A percentile compares a stretch with the other conserved stretches of the same genome.
phyloP scores from a whole-genome alignment of 179 eudicot species.

The Beta lomatogona region DNA sequence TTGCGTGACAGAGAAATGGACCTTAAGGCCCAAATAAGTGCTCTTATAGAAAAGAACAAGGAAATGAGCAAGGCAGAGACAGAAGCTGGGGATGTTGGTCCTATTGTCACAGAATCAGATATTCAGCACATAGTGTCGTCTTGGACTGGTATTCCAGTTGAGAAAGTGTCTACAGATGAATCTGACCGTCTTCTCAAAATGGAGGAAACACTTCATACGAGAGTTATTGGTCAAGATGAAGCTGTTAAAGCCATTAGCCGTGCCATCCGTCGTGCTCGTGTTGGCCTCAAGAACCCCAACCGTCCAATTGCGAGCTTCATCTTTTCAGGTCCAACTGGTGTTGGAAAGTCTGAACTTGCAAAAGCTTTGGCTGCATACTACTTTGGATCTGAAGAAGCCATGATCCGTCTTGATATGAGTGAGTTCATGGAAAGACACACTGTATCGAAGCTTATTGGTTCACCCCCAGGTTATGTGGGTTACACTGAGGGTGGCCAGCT shows the following conservation, averaged over 20 bases:
- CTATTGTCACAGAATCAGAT: conserved; percentile 72
- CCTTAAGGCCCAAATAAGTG: conserved; percentile 63
- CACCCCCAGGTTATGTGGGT: conserved; percentile 95
- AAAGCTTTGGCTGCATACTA: conserved; percentile 82
- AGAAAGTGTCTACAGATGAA: conserved; percentile 77
- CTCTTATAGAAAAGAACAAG: conserved; percentile 63
- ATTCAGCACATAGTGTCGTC: conserved; percentile 82
- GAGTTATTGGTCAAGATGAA: conserved; percentile 93
- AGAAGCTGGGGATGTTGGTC: conserved; percentile 55
- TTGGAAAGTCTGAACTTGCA: conserved; percentile 90
- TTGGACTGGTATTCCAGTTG: conserved; percentile 97
- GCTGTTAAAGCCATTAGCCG: conserved; percentile 91
- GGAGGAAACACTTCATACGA: conserved; percentile 79
- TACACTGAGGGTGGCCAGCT: conserved; percentile 93
- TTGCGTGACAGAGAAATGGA: conserved; percentile 76
- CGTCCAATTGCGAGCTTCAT: conserved; percentile 95
- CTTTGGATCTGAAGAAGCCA: conserved; percentile 88
- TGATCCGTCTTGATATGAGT: conserved; percentile 97
- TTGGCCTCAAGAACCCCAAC: conserved; percentile 86
- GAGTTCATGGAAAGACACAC: conserved; percentile 99
- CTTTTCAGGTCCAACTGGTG: conserved; percentile 98
- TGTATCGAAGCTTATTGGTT: conserved; percentile 84
- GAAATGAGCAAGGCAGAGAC: conserved; percentile 72
- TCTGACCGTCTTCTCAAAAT: conserved; percentile 80
- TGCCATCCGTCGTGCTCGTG: conserved; percentile 93